phyloP scores from a whole-genome alignment of 495 filamentous ascomycete species.

The Aspergillus avenaceus region DNA sequence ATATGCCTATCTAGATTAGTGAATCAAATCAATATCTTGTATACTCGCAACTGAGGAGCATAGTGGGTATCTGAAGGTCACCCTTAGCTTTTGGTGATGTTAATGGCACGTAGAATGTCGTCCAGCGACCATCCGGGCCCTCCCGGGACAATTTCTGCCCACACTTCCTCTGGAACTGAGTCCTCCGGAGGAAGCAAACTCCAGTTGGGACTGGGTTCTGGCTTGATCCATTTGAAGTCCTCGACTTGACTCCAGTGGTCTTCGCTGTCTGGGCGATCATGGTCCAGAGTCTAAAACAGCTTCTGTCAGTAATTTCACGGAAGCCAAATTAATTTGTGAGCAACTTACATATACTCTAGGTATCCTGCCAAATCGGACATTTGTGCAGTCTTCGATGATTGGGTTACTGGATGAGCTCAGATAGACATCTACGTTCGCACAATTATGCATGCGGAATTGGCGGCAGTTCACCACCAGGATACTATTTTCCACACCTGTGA shows the following conservation, averaged over 20 bases:
- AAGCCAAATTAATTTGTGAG: not conserved
- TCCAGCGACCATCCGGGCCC: slow-evolving; percentile 58
- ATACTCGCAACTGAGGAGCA: no score
- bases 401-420: slow-evolving; percentile 76
- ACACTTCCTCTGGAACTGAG: slow-evolving; percentile 58
- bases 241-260: slow-evolving; percentile 88
- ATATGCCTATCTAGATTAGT: no score
- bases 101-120: slow-evolving; percentile 62
- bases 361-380: slow-evolving; percentile 73
- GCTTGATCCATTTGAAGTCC: slow-evolving; percentile 96
- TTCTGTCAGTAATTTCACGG: not conserved
- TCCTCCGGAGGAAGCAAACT: slow-evolving; percentile 57
- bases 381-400: slow-evolving; percentile 85
- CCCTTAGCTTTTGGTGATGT: slow-evolving; percentile 29
- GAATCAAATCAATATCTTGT: no score
- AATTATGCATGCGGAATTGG: slow-evolving; percentile 91
- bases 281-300: slow-evolving; percentile 27
- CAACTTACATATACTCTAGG: slow-evolving; percentile 62
- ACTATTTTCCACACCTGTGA: slow-evolving; percentile 70
- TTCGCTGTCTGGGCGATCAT: slow-evolving; percentile 31
- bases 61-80: not conserved
- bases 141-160: slow-evolving; percentile 66
- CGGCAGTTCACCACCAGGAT: slow-evolving; percentile 71
- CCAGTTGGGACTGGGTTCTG: slow-evolving; percentile 87
- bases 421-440: slow-evolving; percentile 74